phyloP scores from a whole-genome alignment of 2,329 filamentous ascomycete genomes.

The Cladophialophora carrionii region DNA sequence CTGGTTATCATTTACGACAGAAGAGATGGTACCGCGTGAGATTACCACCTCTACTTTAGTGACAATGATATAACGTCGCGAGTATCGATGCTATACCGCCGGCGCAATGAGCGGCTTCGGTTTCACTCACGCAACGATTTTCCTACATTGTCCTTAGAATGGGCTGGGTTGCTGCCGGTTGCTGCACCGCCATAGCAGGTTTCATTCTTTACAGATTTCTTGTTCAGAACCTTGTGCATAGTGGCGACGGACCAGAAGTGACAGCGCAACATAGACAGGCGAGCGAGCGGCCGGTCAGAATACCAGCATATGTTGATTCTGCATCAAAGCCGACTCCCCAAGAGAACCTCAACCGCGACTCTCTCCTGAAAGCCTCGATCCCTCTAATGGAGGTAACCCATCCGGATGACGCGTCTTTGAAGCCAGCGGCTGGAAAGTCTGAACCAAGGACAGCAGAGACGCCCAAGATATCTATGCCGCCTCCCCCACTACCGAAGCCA shows the following conservation, averaged over 20 bases:
- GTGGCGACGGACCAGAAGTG: neutral
- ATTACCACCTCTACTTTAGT: neutral
- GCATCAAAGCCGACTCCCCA: neutral
- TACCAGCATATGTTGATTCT: slow-evolving; percentile 1
- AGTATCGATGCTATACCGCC: neutral
- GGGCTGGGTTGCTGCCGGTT: slow-evolving; percentile 32
- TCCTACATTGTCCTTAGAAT: slow-evolving; percentile 22
- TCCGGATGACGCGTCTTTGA: neutral
- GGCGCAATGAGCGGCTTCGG: slow-evolving; percentile 16
- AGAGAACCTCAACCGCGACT: neutral
- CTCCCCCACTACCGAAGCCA: slow-evolving; percentile 17
- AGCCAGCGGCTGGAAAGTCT: slow-evolving; percentile 5
- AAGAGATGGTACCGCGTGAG: neutral
- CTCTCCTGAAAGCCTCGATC: neutral
- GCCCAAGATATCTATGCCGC: slow-evolving; percentile 40
- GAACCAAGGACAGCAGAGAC: slow-evolving; percentile 7
- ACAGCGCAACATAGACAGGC: neutral
- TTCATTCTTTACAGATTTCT: slow-evolving; percentile 32
- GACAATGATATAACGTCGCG: neutral
- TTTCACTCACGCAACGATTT: slow-evolving; percentile 3
- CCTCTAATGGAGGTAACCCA: slow-evolving; percentile 3
- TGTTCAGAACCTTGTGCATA: neutral
- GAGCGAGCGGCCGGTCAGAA: neutral
- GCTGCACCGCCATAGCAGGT: slow-evolving; percentile 31
- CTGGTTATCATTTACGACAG: neutral